Evolutionary conservation across 495 filamentous ascomycete species (phyloP), one percentile per base, ranked within the genome.

Genomic region (Hypomontagnella submonticulosa): DNA sequence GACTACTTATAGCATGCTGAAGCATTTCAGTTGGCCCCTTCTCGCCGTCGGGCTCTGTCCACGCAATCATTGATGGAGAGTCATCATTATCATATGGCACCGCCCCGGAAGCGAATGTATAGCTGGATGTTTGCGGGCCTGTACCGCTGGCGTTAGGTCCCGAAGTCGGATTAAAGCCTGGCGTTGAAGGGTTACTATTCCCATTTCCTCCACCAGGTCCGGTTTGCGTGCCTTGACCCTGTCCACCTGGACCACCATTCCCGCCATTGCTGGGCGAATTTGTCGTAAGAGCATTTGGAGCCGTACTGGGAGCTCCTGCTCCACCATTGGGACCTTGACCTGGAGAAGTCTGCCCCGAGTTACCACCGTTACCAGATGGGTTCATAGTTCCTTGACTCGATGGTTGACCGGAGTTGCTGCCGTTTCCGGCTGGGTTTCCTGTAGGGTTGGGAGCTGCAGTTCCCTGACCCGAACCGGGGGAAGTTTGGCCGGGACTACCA

Each of bases 61-160:
- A 69, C 18, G 44, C 61, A 5, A 73, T 46, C 67, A 73, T 71
- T 23, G 71, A 68, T 10, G 65, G 65, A 18, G 57, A 50, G 12
- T 36, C 34, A 30, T 37, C 8, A 7, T 23, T 37, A 20, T 61
- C 69, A 36, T 73, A 73, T 15, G 71, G 71, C 18, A 69, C 48
- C 5, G 50, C 57, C 4, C 68, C 62, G 12, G 71, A 57, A 32
- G 67, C 47, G 30, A 57, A 64, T 19, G 60, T 62, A 55, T 63
- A 71, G 43, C 56, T 38, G 2, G 67, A 60, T 7, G 57, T 49
- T 13, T 67, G 56, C 18, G 70, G 61, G n/a, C 38, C 54, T 18
- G 37, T 15, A n/a, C 52, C 40, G 11, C 47, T 36, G 20, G 2
- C 23, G 27, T 63, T 65, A 23, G 62, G 47, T 27, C 46, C 61